phyloP scores from a whole-genome alignment of 768 basidiomycete species.

The Phanerochaete sordida region DNA sequence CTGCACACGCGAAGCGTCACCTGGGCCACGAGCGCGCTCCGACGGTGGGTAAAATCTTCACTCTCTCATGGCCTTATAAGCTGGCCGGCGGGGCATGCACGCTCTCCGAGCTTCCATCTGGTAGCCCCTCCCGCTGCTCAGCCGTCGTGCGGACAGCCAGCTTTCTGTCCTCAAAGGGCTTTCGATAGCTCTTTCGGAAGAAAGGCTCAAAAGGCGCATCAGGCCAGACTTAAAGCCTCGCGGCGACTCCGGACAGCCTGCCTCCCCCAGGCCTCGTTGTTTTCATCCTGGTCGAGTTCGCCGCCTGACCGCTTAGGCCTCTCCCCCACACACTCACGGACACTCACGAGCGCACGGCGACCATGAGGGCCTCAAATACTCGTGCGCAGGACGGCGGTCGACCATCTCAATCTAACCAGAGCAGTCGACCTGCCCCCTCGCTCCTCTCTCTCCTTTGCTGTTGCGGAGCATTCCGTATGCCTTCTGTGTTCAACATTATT shows the following conservation, averaged over 20 bases:
- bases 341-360: not conserved
- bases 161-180: conserved; percentile 3
- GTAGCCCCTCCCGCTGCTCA: conserved; percentile 1
- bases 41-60: conserved; percentile 11
- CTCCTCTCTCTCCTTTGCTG: conserved; percentile 12
- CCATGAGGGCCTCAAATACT: conserved; percentile 27
- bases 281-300: conserved; percentile 6
- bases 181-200: conserved; percentile 1
- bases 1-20: not conserved
- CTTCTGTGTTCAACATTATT: conserved; percentile 68
- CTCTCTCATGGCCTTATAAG: conserved; percentile 6
- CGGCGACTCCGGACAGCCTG: not conserved
- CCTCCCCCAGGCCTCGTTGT: conserved; percentile 12
- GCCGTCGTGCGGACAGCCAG: not conserved
- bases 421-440: conserved; percentile 22
- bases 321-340: conserved; percentile 4
- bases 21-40: not conserved
- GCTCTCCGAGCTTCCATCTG: conserved; percentile 7
- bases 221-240: not conserved
- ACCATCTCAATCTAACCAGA: conserved; percentile 17
- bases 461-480: conserved; percentile 42
- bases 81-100: not conserved
- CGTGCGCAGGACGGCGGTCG: conserved; percentile 14
- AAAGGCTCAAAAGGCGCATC: conserved; percentile 1
- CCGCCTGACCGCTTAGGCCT: not conserved